Base-by-base conservation (phyloP, 768 basidiomycete genomes). In the Ephemerocybe angulata region DNA sequence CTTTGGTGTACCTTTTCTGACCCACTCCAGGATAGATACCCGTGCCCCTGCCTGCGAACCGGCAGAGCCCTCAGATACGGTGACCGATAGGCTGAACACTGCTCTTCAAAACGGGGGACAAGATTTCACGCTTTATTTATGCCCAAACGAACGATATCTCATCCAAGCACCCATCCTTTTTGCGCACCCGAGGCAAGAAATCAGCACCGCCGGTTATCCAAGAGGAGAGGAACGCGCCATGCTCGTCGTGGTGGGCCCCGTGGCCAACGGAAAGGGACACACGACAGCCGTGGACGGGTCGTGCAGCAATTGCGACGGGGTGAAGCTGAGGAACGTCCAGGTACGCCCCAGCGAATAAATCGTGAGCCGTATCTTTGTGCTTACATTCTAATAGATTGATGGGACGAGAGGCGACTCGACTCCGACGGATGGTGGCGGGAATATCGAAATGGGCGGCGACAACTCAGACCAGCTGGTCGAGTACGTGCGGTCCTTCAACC, bases 401-500 rank as follows among this genome's bases (percentile, higher is more conserved):
- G 90, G 91, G 13, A 82, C 83, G 4, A 81, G 90, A 54, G 69
- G 69, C 17, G 79, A 78, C 24, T 81, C 75, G 6, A 60, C 76
- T 37, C 78, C 84, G 1, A 78, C 76, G 0, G 57, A 46, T 22
- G 88, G 88, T 6, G 88, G 87, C 0, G 90, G 79, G 22, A 91
- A 90, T 62, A 90, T 93, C 52, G 90, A 93, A 69, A 85, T 93
- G 77, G 92, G 92, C 4, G 92, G 90, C 10, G 62, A 75, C 19
- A 93, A 87, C 58, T 72, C 81, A 2, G 73, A 78, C 61, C 91
- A 94, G 66, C 60, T 91, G 35, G 75, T 94, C 52, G 88, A 93
- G 72, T 84, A 81, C 57, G 90, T 93, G 11, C 81, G 76, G 58
- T 85, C 87, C 6, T 88, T 72, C 63, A 83, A 93, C 67, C 88